Base-by-base conservation (phyloP, 2,329 filamentous ascomycete genomes). In the Pseudogymnoascus verrucosus region DNA sequence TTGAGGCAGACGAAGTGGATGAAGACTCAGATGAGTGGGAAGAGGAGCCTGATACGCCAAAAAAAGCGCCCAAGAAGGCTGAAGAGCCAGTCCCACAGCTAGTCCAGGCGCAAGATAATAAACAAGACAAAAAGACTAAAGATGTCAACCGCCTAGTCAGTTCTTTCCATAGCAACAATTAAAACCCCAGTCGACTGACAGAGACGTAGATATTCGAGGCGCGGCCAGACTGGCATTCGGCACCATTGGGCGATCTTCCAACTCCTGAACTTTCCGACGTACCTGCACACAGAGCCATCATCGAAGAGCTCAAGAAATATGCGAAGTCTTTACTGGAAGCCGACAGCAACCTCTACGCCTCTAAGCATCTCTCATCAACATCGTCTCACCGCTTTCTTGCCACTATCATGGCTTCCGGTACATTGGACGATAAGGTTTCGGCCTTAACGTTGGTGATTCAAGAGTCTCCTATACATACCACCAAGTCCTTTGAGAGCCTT, bases 311-410 rank as follows among this genome's bases (percentile, higher is more conserved):
- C 51, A 86, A 91, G 71, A 78, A 85, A 12, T 86, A 96, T 74
- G 92, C 91, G 3, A 84, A 85, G 66, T 80, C 82, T 8, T 80
- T 98, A 5, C 79, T 98, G 19, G 87, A 96, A 62, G 81, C 85
- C 26, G 95, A 99, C 73, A 89, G 89, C 66, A 81, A 84, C 42
- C 80, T 84, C 57, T 99, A 97, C 77, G 82, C 82, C 63, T 84
- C 86, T 26, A 88, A 82, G 42, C 81, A 91, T 68, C 79, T 89
- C 63, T 86, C 90, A 5, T 86, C 90, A 61, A 91, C 91, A 26
- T 95, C 93, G 2, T 93, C 93, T 42, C 90, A 96, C 76, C 96
- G 93, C 75, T 99, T 99, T 80, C 88, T 98, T 81, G 91, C 93
- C 1, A 96, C 92, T 16, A 97, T 99, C 74, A 97, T 98, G 90